Conservation (phyloP, 1,284 basidiomycete species). For the Cutaneotrichosporon sp. region DNA sequence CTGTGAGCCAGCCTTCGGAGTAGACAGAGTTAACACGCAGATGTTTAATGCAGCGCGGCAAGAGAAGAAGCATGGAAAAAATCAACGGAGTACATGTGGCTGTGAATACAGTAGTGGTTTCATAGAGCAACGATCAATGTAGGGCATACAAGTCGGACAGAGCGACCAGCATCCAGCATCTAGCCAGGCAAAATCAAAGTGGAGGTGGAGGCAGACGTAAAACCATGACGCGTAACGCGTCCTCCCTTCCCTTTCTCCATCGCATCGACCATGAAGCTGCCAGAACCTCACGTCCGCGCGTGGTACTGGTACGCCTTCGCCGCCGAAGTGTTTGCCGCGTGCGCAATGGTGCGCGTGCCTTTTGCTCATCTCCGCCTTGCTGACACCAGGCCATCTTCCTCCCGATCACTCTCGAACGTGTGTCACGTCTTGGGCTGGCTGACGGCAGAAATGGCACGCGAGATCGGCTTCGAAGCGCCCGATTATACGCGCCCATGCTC, state of each 20-base stretch:
- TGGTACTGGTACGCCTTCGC: conserved; percentile 52
- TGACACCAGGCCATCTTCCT: conserved; percentile 47
- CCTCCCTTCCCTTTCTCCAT: neutral
- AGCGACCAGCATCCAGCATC: neutral
- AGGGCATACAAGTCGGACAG: conserved; percentile 2
- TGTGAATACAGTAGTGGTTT: neutral
- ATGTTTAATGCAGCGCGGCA: conserved; percentile 2
- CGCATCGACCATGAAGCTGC: conserved; percentile 10
- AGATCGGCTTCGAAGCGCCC: conserved; percentile 44
- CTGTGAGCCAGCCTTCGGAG: conserved; percentile 57
- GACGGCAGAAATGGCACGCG: conserved; percentile 45
- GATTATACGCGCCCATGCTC: conserved; percentile 37
- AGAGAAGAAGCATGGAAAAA: neutral
- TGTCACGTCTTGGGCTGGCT: conserved; percentile 13
- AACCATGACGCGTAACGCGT: neutral
- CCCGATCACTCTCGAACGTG: conserved; percentile 51
- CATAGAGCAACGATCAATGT: conserved; percentile 7
- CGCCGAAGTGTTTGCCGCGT: conserved; percentile 49
- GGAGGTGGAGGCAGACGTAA: neutral
- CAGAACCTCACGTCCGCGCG: conserved; percentile 35
- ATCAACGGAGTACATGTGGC: neutral
- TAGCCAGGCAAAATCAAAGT: neutral
- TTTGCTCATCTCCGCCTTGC: neutral
- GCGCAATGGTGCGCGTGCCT: conserved; percentile 34
- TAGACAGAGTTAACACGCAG: neutral